Conservation (phyloP, 31 red algal species). For the Odonthalia washingtoniensis region DNA sequence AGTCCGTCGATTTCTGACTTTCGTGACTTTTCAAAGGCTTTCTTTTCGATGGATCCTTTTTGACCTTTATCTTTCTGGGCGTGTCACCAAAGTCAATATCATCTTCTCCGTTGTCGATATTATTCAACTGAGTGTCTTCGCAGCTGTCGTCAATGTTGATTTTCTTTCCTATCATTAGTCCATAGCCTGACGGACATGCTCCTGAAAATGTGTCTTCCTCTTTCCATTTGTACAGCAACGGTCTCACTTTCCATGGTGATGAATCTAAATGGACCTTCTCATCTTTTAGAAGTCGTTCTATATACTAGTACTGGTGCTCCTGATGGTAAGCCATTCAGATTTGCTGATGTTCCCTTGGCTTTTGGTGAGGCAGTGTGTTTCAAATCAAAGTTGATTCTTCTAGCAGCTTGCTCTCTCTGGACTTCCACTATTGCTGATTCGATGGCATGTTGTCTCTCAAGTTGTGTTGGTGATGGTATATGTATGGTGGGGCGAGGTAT, state of each 20-base stretch:
- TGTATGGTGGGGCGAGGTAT: slow-evolving; percentile 1
- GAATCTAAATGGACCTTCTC: slow-evolving; percentile 22
- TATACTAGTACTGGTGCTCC: slow-evolving; percentile 14
- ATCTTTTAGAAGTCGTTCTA: neutral
- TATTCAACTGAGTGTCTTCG: too few relatives aligned
- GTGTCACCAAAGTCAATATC: too few relatives aligned
- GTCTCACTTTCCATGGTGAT: too few relatives aligned
- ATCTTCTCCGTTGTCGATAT: too few relatives aligned
- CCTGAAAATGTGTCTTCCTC: too few relatives aligned
- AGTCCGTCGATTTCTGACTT: slow-evolving; percentile 34
- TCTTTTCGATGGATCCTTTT: too few relatives aligned
- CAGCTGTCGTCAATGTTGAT: too few relatives aligned
- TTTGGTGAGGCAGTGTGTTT: slow-evolving; percentile 6
- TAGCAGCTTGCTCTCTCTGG: slow-evolving; percentile 29
- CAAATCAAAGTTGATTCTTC: slow-evolving; percentile 13
- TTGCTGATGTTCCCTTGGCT: neutral
- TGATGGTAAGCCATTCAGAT: slow-evolving; percentile 28
- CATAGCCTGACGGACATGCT: neutral
- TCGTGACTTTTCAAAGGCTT: slow-evolving; percentile 10
- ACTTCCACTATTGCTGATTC: slow-evolving; percentile 31
- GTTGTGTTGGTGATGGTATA: neutral
- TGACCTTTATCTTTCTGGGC: too few relatives aligned
- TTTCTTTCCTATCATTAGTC: too few relatives aligned
- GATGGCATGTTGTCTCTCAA: slow-evolving; percentile 9
- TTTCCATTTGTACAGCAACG: too few relatives aligned